Conservation (phyloP, 2,329 filamentous ascomycete genomes). For the Stagonosporopsis cucurbitacearum region DNA sequence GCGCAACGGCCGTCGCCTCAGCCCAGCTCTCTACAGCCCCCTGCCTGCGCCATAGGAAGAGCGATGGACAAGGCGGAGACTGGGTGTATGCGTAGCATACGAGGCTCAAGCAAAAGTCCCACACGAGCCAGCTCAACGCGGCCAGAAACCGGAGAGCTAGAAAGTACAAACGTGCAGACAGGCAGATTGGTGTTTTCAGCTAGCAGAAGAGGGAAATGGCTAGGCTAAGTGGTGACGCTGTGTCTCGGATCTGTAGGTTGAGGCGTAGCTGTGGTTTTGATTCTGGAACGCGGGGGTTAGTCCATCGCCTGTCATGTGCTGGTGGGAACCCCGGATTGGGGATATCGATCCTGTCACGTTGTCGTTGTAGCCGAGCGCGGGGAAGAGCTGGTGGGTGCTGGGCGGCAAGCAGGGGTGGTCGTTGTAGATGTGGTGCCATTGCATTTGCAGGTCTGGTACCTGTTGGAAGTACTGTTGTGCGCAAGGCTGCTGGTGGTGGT, state of each 20-base stretch:
- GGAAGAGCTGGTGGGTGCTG: neutral
- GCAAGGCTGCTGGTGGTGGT: neutral
- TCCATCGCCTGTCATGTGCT: neutral
- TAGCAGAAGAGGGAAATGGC: neutral
- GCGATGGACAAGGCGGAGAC: no score
- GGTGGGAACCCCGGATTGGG: neutral
- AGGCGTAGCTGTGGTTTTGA: neutral
- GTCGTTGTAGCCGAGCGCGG: neutral
- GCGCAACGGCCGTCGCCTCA: no score
- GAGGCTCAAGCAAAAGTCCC: no score
- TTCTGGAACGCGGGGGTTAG: neutral
- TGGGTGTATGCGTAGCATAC: no score
- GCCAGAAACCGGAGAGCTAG: no score
- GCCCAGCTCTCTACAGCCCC: no score
- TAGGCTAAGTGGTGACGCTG: neutral
- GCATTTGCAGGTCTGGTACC: neutral
- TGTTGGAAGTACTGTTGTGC: neutral
- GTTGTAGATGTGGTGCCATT: neutral
- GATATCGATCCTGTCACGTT: no score
- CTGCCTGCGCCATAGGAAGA: no score
- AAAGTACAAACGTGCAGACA: no score
- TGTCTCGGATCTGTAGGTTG: neutral
- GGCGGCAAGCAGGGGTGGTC: neutral
- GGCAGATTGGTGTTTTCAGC: constrained; percentile 3
- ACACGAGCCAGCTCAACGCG: no score